A percentile compares a stretch with the other conserved stretches of the same genome.
These are phyloP conservation scores for Wickerhamiella pararugosa DNA, from an alignment of 1,139 yeast genomes.

Conservation along the genomic window DNA sequence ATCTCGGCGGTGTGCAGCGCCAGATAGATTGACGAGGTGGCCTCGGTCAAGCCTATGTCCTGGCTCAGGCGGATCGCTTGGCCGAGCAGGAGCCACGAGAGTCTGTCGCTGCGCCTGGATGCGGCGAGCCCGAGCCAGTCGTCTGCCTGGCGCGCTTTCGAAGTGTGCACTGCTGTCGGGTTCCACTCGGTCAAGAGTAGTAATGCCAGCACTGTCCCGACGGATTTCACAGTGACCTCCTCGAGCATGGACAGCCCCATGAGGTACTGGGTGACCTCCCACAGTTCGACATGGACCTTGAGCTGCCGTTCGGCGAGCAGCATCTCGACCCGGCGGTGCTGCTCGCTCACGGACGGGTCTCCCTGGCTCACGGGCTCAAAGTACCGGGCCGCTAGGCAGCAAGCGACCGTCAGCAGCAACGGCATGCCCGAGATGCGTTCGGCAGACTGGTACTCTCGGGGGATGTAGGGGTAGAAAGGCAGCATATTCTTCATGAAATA, in stretches of 20 bases:
- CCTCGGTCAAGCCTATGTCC: slow-evolving; percentile 68
- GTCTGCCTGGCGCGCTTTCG: slow-evolving; percentile 26
- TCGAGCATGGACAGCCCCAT: slow-evolving; percentile 91
- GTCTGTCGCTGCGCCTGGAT: slow-evolving; percentile 69
- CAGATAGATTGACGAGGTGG: slow-evolving; percentile 55
- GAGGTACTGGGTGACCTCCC: slow-evolving; percentile 71
- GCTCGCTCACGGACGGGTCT: slow-evolving; percentile 3
- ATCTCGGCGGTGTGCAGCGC: slow-evolving; percentile 82
- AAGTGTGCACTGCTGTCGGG: slow-evolving; percentile 79
- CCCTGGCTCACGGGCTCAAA: slow-evolving; percentile 10
- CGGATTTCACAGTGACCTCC: slow-evolving; percentile 74
- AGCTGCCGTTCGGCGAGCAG: slow-evolving; percentile 4
- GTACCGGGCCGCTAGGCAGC: slow-evolving; percentile 68
- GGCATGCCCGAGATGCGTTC: slow-evolving; percentile 64
- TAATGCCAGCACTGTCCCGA: slow-evolving; percentile 77
- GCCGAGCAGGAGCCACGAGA: slow-evolving; percentile 92
- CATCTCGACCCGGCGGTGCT: background rate
- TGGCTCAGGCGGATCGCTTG: slow-evolving; percentile 77
- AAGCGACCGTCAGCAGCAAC: slow-evolving; percentile 58
- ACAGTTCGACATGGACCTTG: slow-evolving; percentile 48
- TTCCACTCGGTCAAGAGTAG: slow-evolving; percentile 89
- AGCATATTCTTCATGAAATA: slow-evolving; percentile 67
- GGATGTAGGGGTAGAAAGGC: slow-evolving; percentile 81
- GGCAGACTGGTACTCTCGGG: slow-evolving; percentile 53
- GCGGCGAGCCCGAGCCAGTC: slow-evolving; percentile 67